Evolutionary conservation across 345 rosid genomes (phyloP).

Genomic region (Rhizophora mangle): DNA sequence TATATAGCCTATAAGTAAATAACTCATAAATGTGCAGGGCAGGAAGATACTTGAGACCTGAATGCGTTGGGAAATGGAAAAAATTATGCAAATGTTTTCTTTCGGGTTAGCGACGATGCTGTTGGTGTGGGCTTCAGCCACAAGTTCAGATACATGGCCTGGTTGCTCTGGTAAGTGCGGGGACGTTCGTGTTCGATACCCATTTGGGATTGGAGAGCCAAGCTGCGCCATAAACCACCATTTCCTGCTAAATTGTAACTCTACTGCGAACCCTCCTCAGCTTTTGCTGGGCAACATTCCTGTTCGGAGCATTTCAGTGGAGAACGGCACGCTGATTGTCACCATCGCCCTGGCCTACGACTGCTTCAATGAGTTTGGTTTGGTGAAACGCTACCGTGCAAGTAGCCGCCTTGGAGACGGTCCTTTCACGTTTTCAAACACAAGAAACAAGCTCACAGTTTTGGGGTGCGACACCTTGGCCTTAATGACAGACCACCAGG

Average conservation of each 20-base stretch:
- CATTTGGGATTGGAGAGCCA: conserved; percentile 16
- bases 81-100: too few relatives aligned
- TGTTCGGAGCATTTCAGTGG: neutral
- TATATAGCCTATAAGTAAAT: too few relatives aligned
- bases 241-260: conserved; percentile 15
- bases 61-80: too few relatives aligned
- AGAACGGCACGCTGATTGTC: conserved; percentile 6
- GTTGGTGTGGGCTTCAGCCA: neutral
- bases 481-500: neutral
- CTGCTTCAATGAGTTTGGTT: conserved; percentile 11
- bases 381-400: accelerated
- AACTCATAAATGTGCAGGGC: too few relatives aligned
- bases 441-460: conserved; percentile 25
- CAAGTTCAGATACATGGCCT: neutral
- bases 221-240: neutral
- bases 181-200: conserved; percentile 28
- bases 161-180: conserved; percentile 24
- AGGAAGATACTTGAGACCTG: too few relatives aligned
- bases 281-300: neutral
- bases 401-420: neutral
- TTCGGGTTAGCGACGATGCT: too few relatives aligned
- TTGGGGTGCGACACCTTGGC: conserved; percentile 24
- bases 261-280: neutral
- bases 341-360: neutral
- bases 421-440: conserved; percentile 15